Evolutionary conservation across 257 asterid genomes (phyloP).

Genomic region (Gardenia jasminoides): DNA sequence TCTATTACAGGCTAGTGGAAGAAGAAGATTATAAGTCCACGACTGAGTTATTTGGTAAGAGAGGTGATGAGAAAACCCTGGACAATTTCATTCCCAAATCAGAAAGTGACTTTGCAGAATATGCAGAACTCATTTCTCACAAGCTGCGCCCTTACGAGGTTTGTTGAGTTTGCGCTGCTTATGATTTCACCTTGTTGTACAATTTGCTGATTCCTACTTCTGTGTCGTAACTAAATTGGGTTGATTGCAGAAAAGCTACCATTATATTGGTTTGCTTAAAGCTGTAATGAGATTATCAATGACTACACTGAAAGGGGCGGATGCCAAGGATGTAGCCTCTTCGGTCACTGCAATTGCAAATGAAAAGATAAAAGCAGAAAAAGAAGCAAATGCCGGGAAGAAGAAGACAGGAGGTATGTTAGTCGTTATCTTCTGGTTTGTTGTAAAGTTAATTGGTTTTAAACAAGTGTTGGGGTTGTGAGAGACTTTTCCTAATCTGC

Average conservation of each 20-base stretch:
- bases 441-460: background rate
- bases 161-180: constrained; percentile 15
- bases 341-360: constrained; percentile 91
- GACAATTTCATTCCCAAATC: constrained; percentile 84
- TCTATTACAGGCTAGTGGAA: constrained; percentile 71
- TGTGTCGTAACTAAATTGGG: constrained; percentile 11
- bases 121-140: constrained; percentile 79
- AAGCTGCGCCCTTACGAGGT: constrained; percentile 88
- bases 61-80: constrained; percentile 66
- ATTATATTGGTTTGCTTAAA: constrained; percentile 80
- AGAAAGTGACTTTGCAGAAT: constrained; percentile 77
- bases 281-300: constrained; percentile 81
- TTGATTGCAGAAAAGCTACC: constrained; percentile 79
- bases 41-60: constrained; percentile 74
- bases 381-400: constrained; percentile 85
- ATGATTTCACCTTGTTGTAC: background rate
- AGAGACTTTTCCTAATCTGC: constrained; percentile 18
- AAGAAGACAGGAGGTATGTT: constrained; percentile 81
- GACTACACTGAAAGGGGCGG: constrained; percentile 79
- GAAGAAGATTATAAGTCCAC: constrained; percentile 95
- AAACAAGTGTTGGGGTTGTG: constrained; percentile 1
- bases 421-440: background rate
- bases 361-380: constrained; percentile 93
- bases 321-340: constrained; percentile 89
- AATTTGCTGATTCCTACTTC: background rate